Percentiles rank a stretch among this genome's conserved stretches.
Conservation (phyloP, 2,329 filamentous ascomycete species). For the Penicillium sp. region DNA sequence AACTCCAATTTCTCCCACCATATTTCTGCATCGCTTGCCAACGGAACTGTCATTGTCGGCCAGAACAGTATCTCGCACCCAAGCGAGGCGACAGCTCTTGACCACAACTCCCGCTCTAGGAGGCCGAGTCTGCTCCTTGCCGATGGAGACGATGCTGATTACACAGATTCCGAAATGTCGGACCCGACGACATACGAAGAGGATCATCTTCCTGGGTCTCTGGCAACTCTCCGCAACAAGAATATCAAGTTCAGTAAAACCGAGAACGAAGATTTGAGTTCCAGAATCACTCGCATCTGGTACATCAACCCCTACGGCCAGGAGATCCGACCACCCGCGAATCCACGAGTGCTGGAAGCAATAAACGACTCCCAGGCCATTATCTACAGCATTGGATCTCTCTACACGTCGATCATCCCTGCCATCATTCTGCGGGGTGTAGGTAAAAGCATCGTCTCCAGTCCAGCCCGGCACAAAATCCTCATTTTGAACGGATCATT, state of each 20-base stretch:
- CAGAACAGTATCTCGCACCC: slow-evolving; percentile 93
- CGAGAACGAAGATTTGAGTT: slow-evolving; percentile 74
- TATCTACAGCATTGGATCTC: slow-evolving; percentile 88
- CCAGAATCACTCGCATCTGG: slow-evolving; percentile 79
- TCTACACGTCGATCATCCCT: slow-evolving; percentile 87
- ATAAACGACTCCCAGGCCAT: slow-evolving; percentile 64
- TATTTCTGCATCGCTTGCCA: slow-evolving; percentile 75
- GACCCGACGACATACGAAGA: slow-evolving; percentile 43
- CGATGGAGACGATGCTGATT: slow-evolving; percentile 33
- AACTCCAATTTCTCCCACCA: slow-evolving; percentile 96
- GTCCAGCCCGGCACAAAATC: slow-evolving; percentile 64
- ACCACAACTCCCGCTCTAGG: slow-evolving; percentile 28
- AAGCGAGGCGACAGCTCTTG: slow-evolving; percentile 58
- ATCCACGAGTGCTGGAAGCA: slow-evolving; percentile 72
- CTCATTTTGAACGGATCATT: slow-evolving; percentile 79
- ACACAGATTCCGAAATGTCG: slow-evolving; percentile 32
- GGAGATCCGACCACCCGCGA: slow-evolving; percentile 81
- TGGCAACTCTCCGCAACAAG: slow-evolving; percentile 74
- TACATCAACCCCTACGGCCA: slow-evolving; percentile 99
- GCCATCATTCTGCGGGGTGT: slow-evolving; percentile 75
- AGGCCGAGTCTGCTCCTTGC: slow-evolving; percentile 37
- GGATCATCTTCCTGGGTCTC: slow-evolving; percentile 57
- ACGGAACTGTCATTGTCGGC: slow-evolving; percentile 77
- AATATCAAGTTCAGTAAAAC: slow-evolving; percentile 80
- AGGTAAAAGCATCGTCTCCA: slow-evolving; percentile 60